Conservation (phyloP, 106 monocot species). For the Allium sativum region DNA sequence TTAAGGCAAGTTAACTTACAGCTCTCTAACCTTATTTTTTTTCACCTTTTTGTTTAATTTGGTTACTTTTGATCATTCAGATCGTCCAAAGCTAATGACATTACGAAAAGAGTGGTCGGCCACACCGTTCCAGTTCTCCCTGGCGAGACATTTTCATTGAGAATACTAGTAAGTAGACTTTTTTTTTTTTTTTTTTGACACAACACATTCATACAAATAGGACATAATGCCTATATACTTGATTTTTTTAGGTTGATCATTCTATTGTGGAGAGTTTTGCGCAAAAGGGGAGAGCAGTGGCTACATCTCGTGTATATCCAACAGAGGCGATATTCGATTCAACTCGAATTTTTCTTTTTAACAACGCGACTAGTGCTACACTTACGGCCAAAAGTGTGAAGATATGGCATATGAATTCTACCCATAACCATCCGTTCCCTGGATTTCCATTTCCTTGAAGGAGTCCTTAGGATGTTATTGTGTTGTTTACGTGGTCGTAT, state of each 20-base stretch:
- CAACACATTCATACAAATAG: background rate
- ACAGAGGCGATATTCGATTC: slow-evolving; percentile 39
- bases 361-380: slow-evolving; percentile 47
- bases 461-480: background rate
- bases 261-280: slow-evolving; percentile 79
- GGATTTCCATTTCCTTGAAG: no score
- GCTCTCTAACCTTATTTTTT: background rate
- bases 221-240: background rate
- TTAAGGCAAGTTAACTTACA: slow-evolving; percentile 11
- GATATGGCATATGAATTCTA: slow-evolving; percentile 52
- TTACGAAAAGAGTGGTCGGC: slow-evolving; percentile 57
- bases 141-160: slow-evolving; percentile 52
- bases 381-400: slow-evolving; percentile 39
- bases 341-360: slow-evolving; percentile 58
- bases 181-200: background rate
- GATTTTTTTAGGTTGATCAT: slow-evolving; percentile 51
- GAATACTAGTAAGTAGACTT: slow-evolving; percentile 25
- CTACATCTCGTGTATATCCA: slow-evolving; percentile 73
- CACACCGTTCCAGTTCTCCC: slow-evolving; percentile 54
- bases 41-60: background rate
- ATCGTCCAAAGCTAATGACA: slow-evolving; percentile 62
- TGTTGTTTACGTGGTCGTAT: no score
- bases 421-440: slow-evolving; percentile 9
- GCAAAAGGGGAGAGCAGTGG: slow-evolving; percentile 50
- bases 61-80: slow-evolving; percentile 13